A percentile compares a stretch with the other conserved stretches of the same genome.
Conservation (phyloP, 2,329 filamentous ascomycete species). For the Epicoccum sorghinum region DNA sequence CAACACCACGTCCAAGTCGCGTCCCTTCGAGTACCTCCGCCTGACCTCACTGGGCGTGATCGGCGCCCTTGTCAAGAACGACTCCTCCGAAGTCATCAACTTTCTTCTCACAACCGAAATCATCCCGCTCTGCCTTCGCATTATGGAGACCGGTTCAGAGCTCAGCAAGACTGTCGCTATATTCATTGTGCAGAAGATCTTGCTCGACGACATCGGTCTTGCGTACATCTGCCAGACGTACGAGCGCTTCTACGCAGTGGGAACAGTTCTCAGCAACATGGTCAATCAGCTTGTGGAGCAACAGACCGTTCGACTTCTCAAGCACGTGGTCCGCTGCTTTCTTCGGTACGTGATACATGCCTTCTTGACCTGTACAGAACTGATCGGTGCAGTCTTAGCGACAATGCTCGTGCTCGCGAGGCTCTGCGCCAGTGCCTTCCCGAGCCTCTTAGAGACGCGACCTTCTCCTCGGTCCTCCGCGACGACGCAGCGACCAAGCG, state of each 20-base stretch:
- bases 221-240: slow-evolving; percentile 99
- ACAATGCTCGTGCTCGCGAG: slow-evolving; percentile 94
- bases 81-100: slow-evolving; percentile 98
- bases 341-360: slow-evolving; percentile 69
- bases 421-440: slow-evolving; percentile 94
- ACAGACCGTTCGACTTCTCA: slow-evolving; percentile 91
- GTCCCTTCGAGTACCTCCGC: slow-evolving; percentile 95
- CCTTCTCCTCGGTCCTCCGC: slow-evolving; percentile 92
- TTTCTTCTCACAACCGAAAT: slow-evolving; percentile 98
- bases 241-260: slow-evolving; percentile 96
- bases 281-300: slow-evolving; percentile 96
- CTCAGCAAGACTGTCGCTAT: slow-evolving; percentile 99
- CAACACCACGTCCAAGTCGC: slow-evolving; percentile 97
- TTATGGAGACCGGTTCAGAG: slow-evolving; percentile 99
- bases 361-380: not conserved
- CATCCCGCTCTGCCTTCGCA: slow-evolving; percentile 93
- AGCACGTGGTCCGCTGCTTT: slow-evolving; percentile 98
- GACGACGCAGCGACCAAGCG: slow-evolving; percentile 98
- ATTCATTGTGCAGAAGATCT: slow-evolving; percentile 99
- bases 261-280: slow-evolving; percentile 98
- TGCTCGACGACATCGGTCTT: slow-evolving; percentile 93
- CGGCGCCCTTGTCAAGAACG: slow-evolving; percentile 96
- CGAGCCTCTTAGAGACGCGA: slow-evolving; percentile 97
- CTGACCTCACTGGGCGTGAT: slow-evolving; percentile 96
- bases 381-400: slow-evolving; percentile 72